Base-by-base conservation (phyloP, 805 yeast species). In the Saccharomycopsis sp. region DNA sequence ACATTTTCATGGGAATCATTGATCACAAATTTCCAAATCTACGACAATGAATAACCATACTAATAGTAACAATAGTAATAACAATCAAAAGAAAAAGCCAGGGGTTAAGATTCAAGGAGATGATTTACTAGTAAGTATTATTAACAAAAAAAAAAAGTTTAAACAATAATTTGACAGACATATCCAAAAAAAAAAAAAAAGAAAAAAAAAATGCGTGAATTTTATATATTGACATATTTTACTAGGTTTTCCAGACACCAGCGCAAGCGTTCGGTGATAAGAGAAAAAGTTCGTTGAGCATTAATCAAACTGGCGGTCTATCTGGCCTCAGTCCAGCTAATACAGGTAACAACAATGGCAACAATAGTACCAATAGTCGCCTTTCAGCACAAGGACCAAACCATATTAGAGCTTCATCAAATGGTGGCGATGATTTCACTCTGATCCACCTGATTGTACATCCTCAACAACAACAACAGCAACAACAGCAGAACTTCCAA, bases 211-310 rank as follows among this genome's bases (percentile, higher is more conserved):
- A 13, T 32, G 14, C 19, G 14, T 7, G 8, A 7, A 7, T 32
- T 16, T 32, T 32, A 7, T 9, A 32, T 16, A 32, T 13, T 16
- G 14, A 7, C 35, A 13, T 31, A 4, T 40, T 24, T 35, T n/a
- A n/a, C 24, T 20, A 43, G 47, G 42, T 24, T 14, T 40, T 44
- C 43, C 24, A 21, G 8, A 40, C 47, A 17, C 43, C 47, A 26
- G 46, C 46, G 2, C 42, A 43, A 22, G 46, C 41, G 22, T 43
- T 37, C 23, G 38, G 41, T 2, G 35, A 43, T 11, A 34, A 26
- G 14, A 37, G 41, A 21, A 36, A 38, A 43, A 43, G 41, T 19
- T 29, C 37, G 13, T 33, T 23, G 6, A 23, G 22, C 4, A 19
- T 34, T 8, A 23, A 31, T 9, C 20, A 14, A 27, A 11, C 11